phyloP scores from a whole-genome alignment of 768 basidiomycete species.

The Pholiota molesta region DNA sequence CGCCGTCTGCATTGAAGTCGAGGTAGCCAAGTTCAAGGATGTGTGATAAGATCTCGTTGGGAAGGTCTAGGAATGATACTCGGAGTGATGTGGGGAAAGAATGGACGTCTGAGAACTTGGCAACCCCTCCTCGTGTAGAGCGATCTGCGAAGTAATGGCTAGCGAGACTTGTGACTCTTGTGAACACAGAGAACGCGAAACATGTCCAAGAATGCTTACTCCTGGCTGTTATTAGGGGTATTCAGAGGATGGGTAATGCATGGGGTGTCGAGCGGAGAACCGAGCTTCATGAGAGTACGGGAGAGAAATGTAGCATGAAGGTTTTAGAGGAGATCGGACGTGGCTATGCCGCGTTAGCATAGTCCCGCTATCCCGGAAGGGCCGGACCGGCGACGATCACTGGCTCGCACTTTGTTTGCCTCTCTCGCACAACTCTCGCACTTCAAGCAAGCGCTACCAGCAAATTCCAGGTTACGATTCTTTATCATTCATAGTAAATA shows the following conservation, averaged over 20 bases:
- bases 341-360: not conserved
- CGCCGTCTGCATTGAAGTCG: slow-evolving; percentile 11
- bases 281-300: not conserved
- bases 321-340: not conserved
- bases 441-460: too few relatives aligned
- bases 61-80: slow-evolving; percentile 20
- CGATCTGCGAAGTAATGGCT: slow-evolving; percentile 19
- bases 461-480: too few relatives aligned
- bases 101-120: slow-evolving; percentile 2
- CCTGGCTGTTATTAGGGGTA: slow-evolving; percentile 14
- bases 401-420: too few relatives aligned
- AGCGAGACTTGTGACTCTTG: slow-evolving; percentile 2
- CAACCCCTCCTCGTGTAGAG: not conserved
- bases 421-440: too few relatives aligned
- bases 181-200: slow-evolving; percentile 8
- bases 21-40: slow-evolving; percentile 32
- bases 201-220: slow-evolving; percentile 16
- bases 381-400: too few relatives aligned
- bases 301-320: not conserved
- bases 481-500: too few relatives aligned
- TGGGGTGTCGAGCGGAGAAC: slow-evolving; percentile 13
- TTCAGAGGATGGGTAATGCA: slow-evolving; percentile 22
- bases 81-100: not conserved
- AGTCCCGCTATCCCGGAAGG: not conserved
- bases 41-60: slow-evolving; percentile 32